Percentiles rank a stretch among this genome's conserved stretches.
Evolutionary conservation across 768 basidiomycete genomes (phyloP).

Genomic region (Pleurotus tuber-regium): DNA sequence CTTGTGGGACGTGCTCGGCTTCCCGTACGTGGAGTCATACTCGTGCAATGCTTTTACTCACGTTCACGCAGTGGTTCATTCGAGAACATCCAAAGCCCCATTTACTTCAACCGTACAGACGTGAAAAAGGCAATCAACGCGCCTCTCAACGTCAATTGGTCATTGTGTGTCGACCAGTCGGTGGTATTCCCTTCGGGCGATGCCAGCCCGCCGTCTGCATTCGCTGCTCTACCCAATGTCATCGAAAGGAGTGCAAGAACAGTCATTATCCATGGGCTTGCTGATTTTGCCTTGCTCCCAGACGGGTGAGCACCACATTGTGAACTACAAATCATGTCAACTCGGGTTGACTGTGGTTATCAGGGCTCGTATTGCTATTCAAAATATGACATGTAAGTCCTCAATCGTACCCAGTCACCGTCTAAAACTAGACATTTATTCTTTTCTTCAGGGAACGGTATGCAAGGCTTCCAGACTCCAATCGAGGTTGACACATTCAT

Average conservation of each 20-base stretch:
- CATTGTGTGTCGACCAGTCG: constrained; percentile 54
- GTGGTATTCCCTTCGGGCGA: constrained; percentile 70
- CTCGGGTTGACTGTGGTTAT: too few relatives aligned
- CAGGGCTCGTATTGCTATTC: too few relatives aligned
- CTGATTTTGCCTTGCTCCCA: constrained; percentile 71
- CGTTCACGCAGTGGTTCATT: constrained; percentile 47
- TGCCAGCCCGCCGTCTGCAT: constrained; percentile 54
- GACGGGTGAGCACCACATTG: constrained; percentile 77
- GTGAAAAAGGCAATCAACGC: constrained; percentile 75
- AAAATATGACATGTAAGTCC: constrained; percentile 45
- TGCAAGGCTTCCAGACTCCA: constrained; percentile 73
- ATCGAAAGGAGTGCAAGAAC: constrained; percentile 71
- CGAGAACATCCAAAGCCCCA: constrained; percentile 48
- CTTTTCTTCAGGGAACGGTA: constrained; percentile 50
- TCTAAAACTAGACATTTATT: not conserved
- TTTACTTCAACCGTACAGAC: constrained; percentile 70
- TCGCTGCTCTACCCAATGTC: constrained; percentile 67
- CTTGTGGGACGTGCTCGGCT: constrained; percentile 80
- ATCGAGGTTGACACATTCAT: constrained; percentile 65
- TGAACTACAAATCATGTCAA: too few relatives aligned
- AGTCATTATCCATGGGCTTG: constrained; percentile 71
- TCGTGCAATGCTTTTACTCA: not conserved
- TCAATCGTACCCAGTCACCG: not conserved
- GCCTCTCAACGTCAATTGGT: constrained; percentile 57
- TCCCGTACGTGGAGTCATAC: constrained; percentile 48